Evolutionary conservation across 345 rosid genomes (phyloP), one percentile per base, ranked within the genome.

Genomic region (Eucalyptus cloeziana): DNA sequence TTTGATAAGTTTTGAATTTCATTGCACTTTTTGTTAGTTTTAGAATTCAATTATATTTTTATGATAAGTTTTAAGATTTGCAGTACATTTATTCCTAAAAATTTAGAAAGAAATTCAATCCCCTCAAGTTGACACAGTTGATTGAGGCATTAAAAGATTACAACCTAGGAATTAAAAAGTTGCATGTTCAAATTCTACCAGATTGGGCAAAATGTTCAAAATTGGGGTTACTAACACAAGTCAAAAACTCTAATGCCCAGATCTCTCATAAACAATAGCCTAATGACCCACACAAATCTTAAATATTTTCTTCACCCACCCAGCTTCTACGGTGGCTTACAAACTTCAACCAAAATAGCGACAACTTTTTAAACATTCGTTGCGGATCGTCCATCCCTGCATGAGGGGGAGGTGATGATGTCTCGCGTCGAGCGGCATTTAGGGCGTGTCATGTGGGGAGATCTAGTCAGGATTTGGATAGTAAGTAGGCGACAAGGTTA

Each of bases 61-160:
- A 12, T 56, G 5, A 56, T 56, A 24, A 56, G 12, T 56, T 22
- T 22, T 56, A 24, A 4, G 1, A 24, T 13, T 56, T 56, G 1
- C 0, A 56, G 8, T 56, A 3, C 12, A 56, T 0, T 56, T 56
- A 9, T 9, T 3, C 0, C 30, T 56, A 1, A 24, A 56, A 24
- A 56, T 22, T 56, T 1, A 24, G 27, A 56, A 22, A 56, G 62
- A 24, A 56, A 56, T 9, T 56, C 1, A 56, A 56, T 24, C 62
- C 6, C 6, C 30, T 22, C 1, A 0, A 56, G 67, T 60, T 0
- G 3, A 30, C 1, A 0, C 14, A 60, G 0, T 62, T 6, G 5
- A 27, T 13, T 7, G 17, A 64, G 5, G 0, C 0, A 0, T 64
- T 30, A 64, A 64, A 30, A 64, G 33, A 64, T 64, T 64, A 13